Percentiles rank a stretch among this genome's conserved stretches.
These are phyloP conservation scores for Symbiodinium pilosum DNA, from an alignment of 73 alveolate genomes.

Conservation along the genomic window DNA sequence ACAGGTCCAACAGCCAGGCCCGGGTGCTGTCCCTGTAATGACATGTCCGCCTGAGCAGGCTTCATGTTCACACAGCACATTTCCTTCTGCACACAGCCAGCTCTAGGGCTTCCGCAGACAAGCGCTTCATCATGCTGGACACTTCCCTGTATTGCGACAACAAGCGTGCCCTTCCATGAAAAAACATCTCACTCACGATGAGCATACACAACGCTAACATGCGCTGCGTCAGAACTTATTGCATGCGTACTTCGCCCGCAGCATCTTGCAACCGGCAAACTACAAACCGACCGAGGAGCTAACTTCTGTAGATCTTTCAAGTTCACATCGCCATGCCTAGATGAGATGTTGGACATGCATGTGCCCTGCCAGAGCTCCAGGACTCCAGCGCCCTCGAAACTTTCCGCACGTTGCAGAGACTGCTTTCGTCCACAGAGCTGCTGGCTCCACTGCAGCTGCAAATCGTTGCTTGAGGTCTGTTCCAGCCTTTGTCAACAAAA, in stretches of 20 bases:
- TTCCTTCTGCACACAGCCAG: background rate
- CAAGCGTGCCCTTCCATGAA: too few relatives aligned
- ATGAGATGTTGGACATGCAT: background rate
- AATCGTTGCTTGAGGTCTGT: background rate
- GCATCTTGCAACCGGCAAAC: too few relatives aligned
- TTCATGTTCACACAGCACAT: background rate
- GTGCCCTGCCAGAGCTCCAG: background rate
- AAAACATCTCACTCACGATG: too few relatives aligned
- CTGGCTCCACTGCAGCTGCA: background rate
- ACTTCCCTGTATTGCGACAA: background rate
- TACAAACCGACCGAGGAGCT: background rate
- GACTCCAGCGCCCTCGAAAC: background rate
- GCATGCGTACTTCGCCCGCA: too few relatives aligned
- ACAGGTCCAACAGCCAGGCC: background rate
- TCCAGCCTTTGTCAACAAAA: background rate
- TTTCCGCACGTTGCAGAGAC: too few relatives aligned
- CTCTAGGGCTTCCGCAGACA: background rate
- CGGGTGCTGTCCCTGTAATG: background rate
- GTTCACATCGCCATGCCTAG: background rate
- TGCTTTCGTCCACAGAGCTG: background rate
- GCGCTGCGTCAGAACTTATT: too few relatives aligned
- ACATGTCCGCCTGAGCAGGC: background rate
- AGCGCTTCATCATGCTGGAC: conserved; percentile 1
- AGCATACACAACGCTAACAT: too few relatives aligned
- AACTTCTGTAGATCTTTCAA: background rate